These are phyloP conservation scores for Piper betle DNA, from an alignment of 164 flowering plant species.

Conservation along the genomic window DNA sequence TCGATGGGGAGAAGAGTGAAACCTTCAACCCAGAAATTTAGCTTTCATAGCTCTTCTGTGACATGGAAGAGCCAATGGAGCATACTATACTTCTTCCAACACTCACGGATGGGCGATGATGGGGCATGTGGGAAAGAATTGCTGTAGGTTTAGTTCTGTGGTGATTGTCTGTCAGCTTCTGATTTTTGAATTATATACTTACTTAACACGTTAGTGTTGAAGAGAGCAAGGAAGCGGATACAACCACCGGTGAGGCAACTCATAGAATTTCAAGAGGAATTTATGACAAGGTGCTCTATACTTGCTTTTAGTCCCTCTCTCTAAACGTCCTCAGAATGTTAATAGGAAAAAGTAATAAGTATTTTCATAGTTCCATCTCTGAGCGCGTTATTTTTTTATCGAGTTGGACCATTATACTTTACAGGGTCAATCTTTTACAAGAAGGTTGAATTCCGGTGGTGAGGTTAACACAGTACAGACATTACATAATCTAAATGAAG, in stretches of 20 bases:
- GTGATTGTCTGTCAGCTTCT: constrained; percentile 1
- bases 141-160: background rate
- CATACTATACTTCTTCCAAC: constrained; percentile 69
- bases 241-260: constrained; percentile 57
- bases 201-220: constrained; percentile 43
- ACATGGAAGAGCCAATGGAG: constrained; percentile 79
- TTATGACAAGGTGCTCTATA: constrained; percentile 44
- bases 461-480: constrained; percentile 62
- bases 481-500: constrained; percentile 73
- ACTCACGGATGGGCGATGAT: constrained; percentile 71
- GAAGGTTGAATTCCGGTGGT: constrained; percentile 77
- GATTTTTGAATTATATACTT: background rate
- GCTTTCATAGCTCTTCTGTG: constrained; percentile 67
- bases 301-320: no score
- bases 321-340: no score
- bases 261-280: constrained; percentile 76
- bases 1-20: constrained; percentile 14
- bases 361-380: no score
- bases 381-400: no score
- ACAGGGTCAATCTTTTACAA: constrained; percentile 76
- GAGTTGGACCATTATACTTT: background rate
- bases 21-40: constrained; percentile 20
- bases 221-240: constrained; percentile 77
- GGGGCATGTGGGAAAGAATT: constrained; percentile 40
- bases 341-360: no score